phyloP scores from a whole-genome alignment of 2,329 filamentous ascomycete species.

The Sporothrix inflata region DNA sequence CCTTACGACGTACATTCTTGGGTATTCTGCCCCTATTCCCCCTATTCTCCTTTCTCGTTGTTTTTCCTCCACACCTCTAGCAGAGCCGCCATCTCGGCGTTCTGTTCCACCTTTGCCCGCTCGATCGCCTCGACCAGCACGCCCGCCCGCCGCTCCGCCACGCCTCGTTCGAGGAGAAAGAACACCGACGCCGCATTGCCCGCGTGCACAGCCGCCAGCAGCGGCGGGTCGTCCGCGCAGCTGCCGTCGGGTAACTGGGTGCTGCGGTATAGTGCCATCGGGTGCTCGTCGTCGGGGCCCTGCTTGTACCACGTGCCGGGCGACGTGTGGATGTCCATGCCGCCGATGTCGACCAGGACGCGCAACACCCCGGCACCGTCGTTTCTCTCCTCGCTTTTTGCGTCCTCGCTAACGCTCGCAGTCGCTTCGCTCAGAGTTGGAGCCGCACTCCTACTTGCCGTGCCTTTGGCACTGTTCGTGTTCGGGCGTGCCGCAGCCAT shows the following conservation, averaged over 20 bases:
- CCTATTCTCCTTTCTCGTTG: neutral
- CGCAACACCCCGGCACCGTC: neutral
- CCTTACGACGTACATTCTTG: neutral
- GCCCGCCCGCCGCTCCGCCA: neutral
- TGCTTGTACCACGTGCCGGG: neutral
- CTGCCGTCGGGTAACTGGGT: conserved; percentile 14
- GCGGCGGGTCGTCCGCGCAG: conserved; percentile 12
- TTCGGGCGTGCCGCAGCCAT: neutral
- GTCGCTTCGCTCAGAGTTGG: neutral
- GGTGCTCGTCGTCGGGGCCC: conserved; percentile 24
- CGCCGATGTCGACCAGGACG: conserved; percentile 21
- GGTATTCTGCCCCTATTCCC: neutral
- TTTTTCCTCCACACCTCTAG: neutral
- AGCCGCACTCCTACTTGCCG: neutral
- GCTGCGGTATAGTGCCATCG: neutral
- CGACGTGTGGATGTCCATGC: conserved; percentile 21
- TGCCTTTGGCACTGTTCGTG: neutral
- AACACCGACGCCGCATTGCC: neutral
- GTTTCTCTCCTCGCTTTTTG: neutral
- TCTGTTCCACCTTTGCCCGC: neutral
- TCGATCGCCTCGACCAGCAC: conserved; percentile 5
- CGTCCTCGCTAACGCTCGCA: neutral
- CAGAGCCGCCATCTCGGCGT: neutral
- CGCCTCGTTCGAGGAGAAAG: neutral
- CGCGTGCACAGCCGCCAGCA: conserved; percentile 16